These are phyloP conservation scores for Stemphylium vesicarium DNA, from an alignment of 2,329 filamentous ascomycete species.

Conservation along the genomic window DNA sequence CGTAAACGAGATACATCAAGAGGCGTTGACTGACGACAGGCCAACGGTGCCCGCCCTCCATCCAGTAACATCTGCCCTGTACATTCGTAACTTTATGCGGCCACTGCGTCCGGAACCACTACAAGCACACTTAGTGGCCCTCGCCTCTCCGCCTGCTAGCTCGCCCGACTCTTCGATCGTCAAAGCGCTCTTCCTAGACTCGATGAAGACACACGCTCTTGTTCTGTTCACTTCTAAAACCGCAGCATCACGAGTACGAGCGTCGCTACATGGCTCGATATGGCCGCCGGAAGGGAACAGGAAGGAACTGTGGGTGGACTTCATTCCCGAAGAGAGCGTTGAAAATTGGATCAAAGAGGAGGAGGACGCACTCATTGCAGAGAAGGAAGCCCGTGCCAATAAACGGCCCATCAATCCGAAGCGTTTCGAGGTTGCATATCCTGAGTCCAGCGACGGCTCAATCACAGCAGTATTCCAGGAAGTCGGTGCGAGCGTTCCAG, in stretches of 20 bases:
- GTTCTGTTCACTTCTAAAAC: conserved; percentile 71
- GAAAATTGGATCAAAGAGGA: conserved; percentile 70
- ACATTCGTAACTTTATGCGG: conserved; percentile 89
- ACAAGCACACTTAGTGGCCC: conserved; percentile 69
- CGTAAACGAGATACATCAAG: conserved; percentile 12
- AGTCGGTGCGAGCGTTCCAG: conserved; percentile 37
- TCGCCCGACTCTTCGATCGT: conserved; percentile 63
- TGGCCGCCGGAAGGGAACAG: conserved; percentile 89
- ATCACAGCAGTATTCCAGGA: conserved; percentile 43
- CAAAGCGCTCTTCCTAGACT: conserved; percentile 77
- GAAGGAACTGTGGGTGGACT: conserved; percentile 87
- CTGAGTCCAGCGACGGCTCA: conserved; percentile 21
- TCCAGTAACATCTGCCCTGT: conserved; percentile 61
- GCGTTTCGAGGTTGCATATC: conserved; percentile 43
- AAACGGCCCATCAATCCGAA: conserved; percentile 27
- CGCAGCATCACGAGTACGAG: conserved; percentile 78
- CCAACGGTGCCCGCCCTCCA: conserved; percentile 49
- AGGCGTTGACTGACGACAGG: conserved; percentile 37
- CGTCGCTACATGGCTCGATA: conserved; percentile 74
- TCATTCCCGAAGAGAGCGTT: conserved; percentile 78
- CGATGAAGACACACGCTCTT: conserved; percentile 87
- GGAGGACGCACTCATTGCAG: conserved; percentile 37
- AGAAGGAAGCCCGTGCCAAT: conserved; percentile 36
- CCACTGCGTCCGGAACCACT: conserved; percentile 75
- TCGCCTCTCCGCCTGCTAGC: conserved; percentile 67